Base-by-base conservation (phyloP, 2,329 filamentous ascomycete species). In the Dothideomycetes sp. region DNA sequence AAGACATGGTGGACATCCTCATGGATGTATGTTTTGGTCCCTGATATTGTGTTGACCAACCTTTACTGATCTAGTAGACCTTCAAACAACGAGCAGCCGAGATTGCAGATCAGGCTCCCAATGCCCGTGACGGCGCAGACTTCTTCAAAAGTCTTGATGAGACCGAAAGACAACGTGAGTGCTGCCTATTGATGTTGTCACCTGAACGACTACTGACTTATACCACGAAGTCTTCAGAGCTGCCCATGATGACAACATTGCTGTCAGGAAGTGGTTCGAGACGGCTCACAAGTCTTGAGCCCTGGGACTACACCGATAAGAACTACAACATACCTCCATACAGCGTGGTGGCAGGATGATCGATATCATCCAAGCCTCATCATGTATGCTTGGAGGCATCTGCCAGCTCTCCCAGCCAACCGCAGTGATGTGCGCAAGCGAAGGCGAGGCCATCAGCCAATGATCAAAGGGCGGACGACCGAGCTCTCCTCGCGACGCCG, bases 61-160 rank as follows among this genome's bases (percentile, higher is more conserved):
- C 33, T 12, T 35, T 17, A 14, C 33, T 35, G 16, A 35, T 16
- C 19, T 8, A 14, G 9, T 33, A 81, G 66, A 87, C 85, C 0
- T 96, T 93, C 62, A 85, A 88, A 49, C 72, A 75, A 36, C 72
- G 91, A 35, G 84, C 87, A 1, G 73, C 77, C 2, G 85, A 93
- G 46, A 84, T 96, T 37, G 84, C 84, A 4, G 76, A 96, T 55
- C 85, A 94, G 57, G 89, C 88, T 2, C 78, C 88, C 49, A 94
- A 94, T 61, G 81, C 82, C 3, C 77, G 81, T 3, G 75, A 77
- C 36, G 68, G 79, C 2, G 79, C 79, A 42, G 88, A 95, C 49
- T 96, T 96, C 52, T 66, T 95, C 51, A 72, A 84, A 19, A 87
- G 88, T 0, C 61, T 98, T 41, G 91, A 96, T 54, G 88, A 96